Evolutionary conservation across 441 rosid species (phyloP).

Genomic region (Erysimum cheiri): DNA sequence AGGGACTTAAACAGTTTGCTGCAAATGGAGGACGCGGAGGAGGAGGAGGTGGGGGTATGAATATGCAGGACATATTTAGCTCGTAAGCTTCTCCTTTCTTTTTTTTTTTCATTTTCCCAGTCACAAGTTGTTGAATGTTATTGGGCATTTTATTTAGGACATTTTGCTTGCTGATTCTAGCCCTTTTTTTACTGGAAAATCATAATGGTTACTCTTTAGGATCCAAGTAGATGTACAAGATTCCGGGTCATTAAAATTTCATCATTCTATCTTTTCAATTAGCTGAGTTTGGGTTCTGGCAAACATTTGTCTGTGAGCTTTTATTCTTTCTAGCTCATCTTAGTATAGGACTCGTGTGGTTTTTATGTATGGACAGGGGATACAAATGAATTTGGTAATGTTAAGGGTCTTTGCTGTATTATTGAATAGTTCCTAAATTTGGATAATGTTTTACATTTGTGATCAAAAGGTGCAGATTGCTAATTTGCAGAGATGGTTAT

Average conservation of each 20-base stretch:
- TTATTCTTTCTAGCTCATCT: neutral
- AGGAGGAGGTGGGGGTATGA: constrained; percentile 64
- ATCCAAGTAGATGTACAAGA: neutral
- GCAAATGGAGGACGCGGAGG: constrained; percentile 79
- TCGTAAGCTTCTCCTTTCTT: constrained; percentile 52
- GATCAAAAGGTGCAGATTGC: constrained; percentile 17
- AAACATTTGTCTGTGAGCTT: neutral
- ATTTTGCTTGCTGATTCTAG: neutral
- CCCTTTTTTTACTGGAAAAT: constrained; percentile 3
- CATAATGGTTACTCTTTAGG: constrained; percentile 6
- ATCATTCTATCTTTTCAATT: neutral
- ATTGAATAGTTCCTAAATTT: neutral
- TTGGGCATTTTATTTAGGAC: neutral
- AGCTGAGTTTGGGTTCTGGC: neutral
- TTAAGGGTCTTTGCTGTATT: neutral
- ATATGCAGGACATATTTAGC: constrained; percentile 77
- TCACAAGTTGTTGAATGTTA: neutral
- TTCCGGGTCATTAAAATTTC: neutral
- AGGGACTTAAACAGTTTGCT: constrained; percentile 90
- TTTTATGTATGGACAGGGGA: neutral
- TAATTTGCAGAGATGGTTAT: constrained; percentile 24
- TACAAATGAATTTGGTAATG: neutral
- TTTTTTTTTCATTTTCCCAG: neutral
- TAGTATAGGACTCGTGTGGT: neutral
- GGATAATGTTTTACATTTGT: neutral